phyloP scores from a whole-genome alignment of 1,284 basidiomycete species.

The Leccinum pachyderme region DNA sequence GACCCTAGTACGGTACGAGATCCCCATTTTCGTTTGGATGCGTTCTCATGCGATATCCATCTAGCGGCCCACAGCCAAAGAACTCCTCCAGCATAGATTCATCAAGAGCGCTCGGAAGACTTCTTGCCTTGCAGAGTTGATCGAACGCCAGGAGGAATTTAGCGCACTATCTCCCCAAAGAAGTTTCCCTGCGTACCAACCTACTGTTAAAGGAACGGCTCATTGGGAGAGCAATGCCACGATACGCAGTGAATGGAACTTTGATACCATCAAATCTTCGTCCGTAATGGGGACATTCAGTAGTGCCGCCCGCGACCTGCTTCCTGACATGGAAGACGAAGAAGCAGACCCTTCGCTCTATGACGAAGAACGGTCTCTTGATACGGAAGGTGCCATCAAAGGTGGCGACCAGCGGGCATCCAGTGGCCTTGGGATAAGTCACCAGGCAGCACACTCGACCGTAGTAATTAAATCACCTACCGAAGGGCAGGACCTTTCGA shows the following conservation, averaged over 20 bases:
- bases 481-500: conserved; percentile 42
- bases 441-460: conserved; percentile 63
- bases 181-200: conserved; percentile 49
- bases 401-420: conserved; percentile 55
- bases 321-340: conserved; percentile 55
- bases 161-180: conserved; percentile 58
- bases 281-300: conserved; percentile 73
- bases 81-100: conserved; percentile 90
- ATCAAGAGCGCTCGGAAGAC: conserved; percentile 83
- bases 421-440: conserved; percentile 49
- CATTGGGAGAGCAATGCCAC: conserved; percentile 70
- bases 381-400: conserved; percentile 56
- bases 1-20: conserved; percentile 72
- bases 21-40: conserved; percentile 1
- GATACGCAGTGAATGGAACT: conserved; percentile 91
- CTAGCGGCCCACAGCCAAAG: conserved; percentile 87
- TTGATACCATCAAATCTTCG: conserved; percentile 82
- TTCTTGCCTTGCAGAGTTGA: conserved; percentile 79
- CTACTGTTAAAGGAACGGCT: conserved; percentile 52
- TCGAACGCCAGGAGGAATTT: conserved; percentile 78
- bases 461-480: conserved; percentile 55
- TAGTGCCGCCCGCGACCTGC: conserved; percentile 63
- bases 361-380: conserved; percentile 52
- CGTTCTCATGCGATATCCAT: conserved; percentile 20
- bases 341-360: conserved; percentile 41